Conservation (phyloP, 176 grass and related monocot genomes). For the Cenchrus americanus region DNA sequence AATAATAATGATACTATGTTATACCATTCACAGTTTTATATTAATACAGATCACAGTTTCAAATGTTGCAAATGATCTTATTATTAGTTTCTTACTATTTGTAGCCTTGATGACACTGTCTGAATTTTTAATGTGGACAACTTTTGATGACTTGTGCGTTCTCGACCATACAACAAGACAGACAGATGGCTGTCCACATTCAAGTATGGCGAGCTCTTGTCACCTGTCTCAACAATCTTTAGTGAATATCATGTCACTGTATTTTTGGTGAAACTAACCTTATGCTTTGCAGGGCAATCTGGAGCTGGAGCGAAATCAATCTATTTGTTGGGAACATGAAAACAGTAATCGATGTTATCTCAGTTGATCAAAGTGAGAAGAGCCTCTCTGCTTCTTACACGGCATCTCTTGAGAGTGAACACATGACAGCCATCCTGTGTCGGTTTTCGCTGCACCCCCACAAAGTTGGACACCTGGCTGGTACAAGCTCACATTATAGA, state of each 20-base stretch:
- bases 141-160: constrained; percentile 39
- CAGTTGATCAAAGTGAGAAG: constrained; percentile 2
- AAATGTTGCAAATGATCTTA: not conserved
- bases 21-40: not conserved
- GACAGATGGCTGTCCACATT: constrained; percentile 68
- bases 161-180: constrained; percentile 55
- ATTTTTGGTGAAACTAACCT: constrained; percentile 1
- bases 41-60: not conserved
- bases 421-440: constrained; percentile 56
- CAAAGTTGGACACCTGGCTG: constrained; percentile 52
- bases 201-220: constrained; percentile 44
- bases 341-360: constrained; percentile 63
- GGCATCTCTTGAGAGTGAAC: constrained; percentile 38
- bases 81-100: constrained; percentile 28
- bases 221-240: not conserved
- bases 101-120: constrained; percentile 61
- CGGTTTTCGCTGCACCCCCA: constrained; percentile 55
- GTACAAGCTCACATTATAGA: constrained; percentile 33
- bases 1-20: not conserved
- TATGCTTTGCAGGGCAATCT: constrained; percentile 60
- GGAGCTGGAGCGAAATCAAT: constrained; percentile 63
- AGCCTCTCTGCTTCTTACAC: constrained; percentile 17
- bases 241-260: not conserved
- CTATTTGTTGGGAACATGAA: constrained; percentile 63
- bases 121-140: constrained; percentile 46